Evolutionary conservation across 2,329 filamentous ascomycete species (phyloP), one percentile per base, ranked within the genome.

Genomic region (Neopestalotiopsis sp.): DNA sequence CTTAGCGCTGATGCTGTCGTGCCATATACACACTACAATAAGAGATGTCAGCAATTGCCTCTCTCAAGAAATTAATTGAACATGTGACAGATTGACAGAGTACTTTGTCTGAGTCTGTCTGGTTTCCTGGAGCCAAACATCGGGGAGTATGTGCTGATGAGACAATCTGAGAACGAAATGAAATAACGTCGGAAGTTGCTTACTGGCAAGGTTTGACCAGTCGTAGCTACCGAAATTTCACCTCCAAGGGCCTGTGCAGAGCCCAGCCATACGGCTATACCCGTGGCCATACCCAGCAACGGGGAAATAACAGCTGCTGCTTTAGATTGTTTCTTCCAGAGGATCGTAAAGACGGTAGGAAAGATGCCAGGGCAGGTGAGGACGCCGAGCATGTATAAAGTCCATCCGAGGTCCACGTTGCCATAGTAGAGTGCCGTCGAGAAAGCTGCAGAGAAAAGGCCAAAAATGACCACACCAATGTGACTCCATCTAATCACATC

Each of bases 361-460:
- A 67, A 62, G 14, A 67, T 67, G 3, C 58, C 66, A 2, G 66
- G 59, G 58, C 59, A 62, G 5, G 59, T 63, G 24, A 67, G 59
- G 24, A 67, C 59, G 1, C 66, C 66, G 9, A 67, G 42, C 66
- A 67, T 62, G 24, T 62, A 67, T 4, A 67, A 28, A n/a, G 66
- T 62, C 66, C 66, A 89, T 1, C 83, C 82, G 0, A 89, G 79
- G 61, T 88, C 83, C 4, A 88, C 83, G 0, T 85, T 85, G 0
- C 85, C 86, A 61, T 88, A 87, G 75, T 88, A 81, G 1, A 88
- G 75, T 65, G 85, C 83, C 0, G 85, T 87, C 10, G 66, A 67
- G 58, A 67, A 67, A 17, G 58, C 66, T 6, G 66, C 66, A 17
- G 57, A 63, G 66, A 62, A 62, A 20, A 67, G 59, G 17, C 66